Conservation (phyloP, 78 protist species). For the Andalucia godoyi region DNA sequence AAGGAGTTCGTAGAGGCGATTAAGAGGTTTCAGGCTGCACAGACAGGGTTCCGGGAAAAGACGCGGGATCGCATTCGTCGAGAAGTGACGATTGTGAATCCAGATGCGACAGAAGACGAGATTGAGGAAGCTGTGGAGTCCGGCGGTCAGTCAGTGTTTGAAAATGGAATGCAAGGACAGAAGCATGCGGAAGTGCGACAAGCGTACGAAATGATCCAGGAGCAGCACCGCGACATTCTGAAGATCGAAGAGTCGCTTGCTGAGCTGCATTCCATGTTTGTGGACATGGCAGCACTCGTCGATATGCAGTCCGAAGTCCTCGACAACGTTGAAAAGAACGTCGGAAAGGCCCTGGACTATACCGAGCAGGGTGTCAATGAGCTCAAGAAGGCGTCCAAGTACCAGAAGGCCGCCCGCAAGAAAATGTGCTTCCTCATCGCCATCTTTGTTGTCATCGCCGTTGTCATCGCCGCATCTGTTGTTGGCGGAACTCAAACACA, state of each 20-base stretch:
- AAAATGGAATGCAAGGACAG: conserved; percentile 40
- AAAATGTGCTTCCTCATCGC: not conserved
- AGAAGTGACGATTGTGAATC: conserved; percentile 55
- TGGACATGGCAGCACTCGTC: conserved; percentile 67
- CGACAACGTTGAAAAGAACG: conserved; percentile 56
- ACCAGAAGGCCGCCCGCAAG: conserved; percentile 39
- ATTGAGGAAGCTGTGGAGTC: conserved; percentile 49
- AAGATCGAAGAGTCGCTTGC: conserved; percentile 48
- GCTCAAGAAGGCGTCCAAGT: conserved; percentile 44
- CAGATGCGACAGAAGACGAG: conserved; percentile 66
- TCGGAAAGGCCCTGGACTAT: conserved; percentile 37
- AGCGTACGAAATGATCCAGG: conserved; percentile 51
- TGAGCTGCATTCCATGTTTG: conserved; percentile 67
- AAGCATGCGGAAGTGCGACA: conserved; percentile 34
- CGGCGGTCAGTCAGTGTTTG: conserved; percentile 40
- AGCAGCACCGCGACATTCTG: conserved; percentile 56
- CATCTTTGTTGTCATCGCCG: conserved; percentile 15
- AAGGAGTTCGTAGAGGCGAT: conserved; percentile 48
- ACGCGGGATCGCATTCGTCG: conserved; percentile 58
- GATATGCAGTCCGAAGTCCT: conserved; percentile 58
- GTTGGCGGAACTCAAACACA: not conserved
- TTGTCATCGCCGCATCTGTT: not conserved
- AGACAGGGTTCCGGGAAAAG: conserved; percentile 44
- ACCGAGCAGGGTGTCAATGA: conserved; percentile 47
- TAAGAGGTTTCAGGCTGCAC: conserved; percentile 50